Evolutionary conservation across 2,329 filamentous ascomycete species (phyloP).

Genomic region (Aspergillus sp.): DNA sequence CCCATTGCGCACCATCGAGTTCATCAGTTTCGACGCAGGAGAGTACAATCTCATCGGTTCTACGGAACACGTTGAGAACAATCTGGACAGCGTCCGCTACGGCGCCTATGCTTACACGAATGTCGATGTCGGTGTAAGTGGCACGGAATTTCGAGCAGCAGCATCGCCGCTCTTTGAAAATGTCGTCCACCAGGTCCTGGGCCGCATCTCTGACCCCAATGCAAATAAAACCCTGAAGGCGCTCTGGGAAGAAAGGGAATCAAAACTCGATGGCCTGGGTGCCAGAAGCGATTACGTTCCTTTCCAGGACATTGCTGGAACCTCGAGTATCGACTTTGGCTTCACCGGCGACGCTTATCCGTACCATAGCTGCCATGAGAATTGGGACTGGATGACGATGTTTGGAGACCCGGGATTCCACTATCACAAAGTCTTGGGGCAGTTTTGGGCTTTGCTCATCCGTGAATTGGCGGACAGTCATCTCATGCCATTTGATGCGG

Average conservation of each 20-base stretch:
- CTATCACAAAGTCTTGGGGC: slow-evolving; percentile 69
- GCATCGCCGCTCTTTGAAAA: slow-evolving; percentile 73
- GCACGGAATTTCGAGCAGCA: slow-evolving; percentile 62
- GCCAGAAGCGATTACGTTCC: slow-evolving; percentile 75
- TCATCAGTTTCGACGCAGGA: slow-evolving; percentile 90
- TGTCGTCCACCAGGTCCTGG: slow-evolving; percentile 62
- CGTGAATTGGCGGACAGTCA: slow-evolving; percentile 75
- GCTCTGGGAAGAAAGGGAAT: slow-evolving; percentile 58
- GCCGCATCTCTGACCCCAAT: slow-evolving; percentile 62
- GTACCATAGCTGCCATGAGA: slow-evolving; percentile 80
- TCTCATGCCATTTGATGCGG: slow-evolving; percentile 72
- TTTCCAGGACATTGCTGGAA: slow-evolving; percentile 86
- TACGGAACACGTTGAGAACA: slow-evolving; percentile 87
- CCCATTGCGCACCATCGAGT: slow-evolving; percentile 87
- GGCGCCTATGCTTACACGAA: slow-evolving; percentile 85
- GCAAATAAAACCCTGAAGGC: slow-evolving; percentile 63
- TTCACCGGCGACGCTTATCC: slow-evolving; percentile 63
- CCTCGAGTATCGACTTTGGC: slow-evolving; percentile 73
- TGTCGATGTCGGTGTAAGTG: slow-evolving; percentile 72
- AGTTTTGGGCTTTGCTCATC: slow-evolving; percentile 72
- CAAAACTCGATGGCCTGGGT: slow-evolving; percentile 58
- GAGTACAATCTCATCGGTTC: slow-evolving; percentile 92
- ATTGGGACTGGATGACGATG: slow-evolving; percentile 71
- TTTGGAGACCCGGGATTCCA: slow-evolving; percentile 73
- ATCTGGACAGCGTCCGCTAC: slow-evolving; percentile 60